Conservation (phyloP, 1,139 yeast genomes). For the Saccharomyces uvarum region DNA sequence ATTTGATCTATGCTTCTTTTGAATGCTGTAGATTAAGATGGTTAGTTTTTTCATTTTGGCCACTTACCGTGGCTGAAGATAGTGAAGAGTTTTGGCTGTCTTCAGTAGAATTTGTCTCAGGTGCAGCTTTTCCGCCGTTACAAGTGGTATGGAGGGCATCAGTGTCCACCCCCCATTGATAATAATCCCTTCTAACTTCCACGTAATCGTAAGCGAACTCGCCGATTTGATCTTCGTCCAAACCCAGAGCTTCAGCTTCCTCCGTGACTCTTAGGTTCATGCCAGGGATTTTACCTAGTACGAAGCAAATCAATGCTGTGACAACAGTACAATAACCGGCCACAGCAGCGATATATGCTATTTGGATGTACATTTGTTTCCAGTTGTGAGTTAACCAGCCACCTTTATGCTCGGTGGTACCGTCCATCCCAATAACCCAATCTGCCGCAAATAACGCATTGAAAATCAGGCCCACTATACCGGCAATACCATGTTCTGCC, state of each 20-base stretch:
- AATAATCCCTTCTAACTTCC: constrained; percentile 88
- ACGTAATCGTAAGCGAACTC: constrained; percentile 97
- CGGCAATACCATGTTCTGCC: constrained; percentile 98
- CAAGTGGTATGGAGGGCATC: constrained; percentile 10
- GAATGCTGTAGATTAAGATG: not conserved
- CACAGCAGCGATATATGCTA: constrained; percentile 73
- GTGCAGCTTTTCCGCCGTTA: not conserved
- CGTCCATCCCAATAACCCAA: constrained; percentile 85
- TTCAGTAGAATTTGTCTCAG: not conserved
- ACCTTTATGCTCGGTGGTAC: constrained; percentile 70
- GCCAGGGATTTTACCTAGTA: constrained; percentile 74
- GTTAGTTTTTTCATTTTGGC: not conserved
- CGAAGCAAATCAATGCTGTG: constrained; percentile 68
- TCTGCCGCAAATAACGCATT: constrained; percentile 84
- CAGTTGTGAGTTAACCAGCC: constrained; percentile 91
- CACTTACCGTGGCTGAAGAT: not conserved
- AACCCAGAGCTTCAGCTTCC: constrained; percentile 79
- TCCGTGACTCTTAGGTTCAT: constrained; percentile 72
- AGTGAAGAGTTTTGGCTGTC: not conserved
- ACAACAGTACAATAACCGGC: constrained; percentile 70
- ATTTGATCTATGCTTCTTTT: not conserved
- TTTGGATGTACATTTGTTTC: constrained; percentile 82
- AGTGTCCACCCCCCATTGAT: constrained; percentile 50
- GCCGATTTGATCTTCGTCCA: constrained; percentile 96
- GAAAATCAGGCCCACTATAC: constrained; percentile 80